These are phyloP conservation scores for Aspergillus panamensis DNA, from an alignment of 495 filamentous ascomycete genomes.

Conservation along the genomic window DNA sequence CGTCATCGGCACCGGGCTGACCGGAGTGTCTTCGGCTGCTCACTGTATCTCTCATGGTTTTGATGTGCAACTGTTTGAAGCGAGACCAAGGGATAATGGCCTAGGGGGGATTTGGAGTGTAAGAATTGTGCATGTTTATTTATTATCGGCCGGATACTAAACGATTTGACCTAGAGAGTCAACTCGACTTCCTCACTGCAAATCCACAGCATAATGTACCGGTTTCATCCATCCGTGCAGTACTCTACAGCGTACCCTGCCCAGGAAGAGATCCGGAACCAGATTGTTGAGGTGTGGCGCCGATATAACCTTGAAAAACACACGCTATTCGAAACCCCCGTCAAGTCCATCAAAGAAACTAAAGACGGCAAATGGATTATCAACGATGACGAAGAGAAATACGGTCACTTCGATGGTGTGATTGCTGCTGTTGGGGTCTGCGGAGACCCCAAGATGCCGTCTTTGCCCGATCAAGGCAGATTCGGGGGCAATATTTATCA, in stretches of 20 bases:
- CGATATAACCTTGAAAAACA: slow-evolving; percentile 66
- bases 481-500: slow-evolving; percentile 70
- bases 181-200: slow-evolving; percentile 81
- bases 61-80: slow-evolving; percentile 75
- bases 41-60: slow-evolving; percentile 88
- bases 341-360: slow-evolving; percentile 66
- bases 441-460: slow-evolving; percentile 69
- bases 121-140: slow-evolving; percentile 22
- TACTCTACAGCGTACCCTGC: slow-evolving; percentile 74
- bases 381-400: slow-evolving; percentile 65
- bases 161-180: slow-evolving; percentile 51
- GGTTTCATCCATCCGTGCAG: slow-evolving; percentile 75
- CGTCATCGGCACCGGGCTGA: slow-evolving; percentile 80
- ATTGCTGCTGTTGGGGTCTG: slow-evolving; percentile 76
- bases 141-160: background rate
- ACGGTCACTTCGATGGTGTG: slow-evolving; percentile 74
- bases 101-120: slow-evolving; percentile 86
- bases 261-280: slow-evolving; percentile 65
- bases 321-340: slow-evolving; percentile 67
- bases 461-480: slow-evolving; percentile 59
- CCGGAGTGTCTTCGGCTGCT: slow-evolving; percentile 74
- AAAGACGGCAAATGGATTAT: slow-evolving; percentile 73
- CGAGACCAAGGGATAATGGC: slow-evolving; percentile 53
- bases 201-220: slow-evolving; percentile 83
- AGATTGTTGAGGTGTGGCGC: slow-evolving; percentile 71